phyloP scores from a whole-genome alignment of 2,329 filamentous ascomycete genomes.

The Chaetomium strumarium region DNA sequence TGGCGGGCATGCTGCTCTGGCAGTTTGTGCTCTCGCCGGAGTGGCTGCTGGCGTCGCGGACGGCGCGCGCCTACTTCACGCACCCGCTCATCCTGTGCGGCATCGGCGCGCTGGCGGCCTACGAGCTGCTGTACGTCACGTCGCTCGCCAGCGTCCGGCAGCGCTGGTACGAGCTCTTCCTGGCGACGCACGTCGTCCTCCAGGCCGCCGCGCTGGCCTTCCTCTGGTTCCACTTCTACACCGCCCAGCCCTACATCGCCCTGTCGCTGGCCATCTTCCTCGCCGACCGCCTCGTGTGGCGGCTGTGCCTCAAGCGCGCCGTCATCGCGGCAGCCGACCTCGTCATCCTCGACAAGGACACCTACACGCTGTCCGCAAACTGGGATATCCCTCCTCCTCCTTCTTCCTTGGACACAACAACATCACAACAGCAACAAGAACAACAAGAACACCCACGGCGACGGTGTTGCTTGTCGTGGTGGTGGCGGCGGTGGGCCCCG shows the following conservation, averaged over 20 bases:
- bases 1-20: conserved; percentile 50
- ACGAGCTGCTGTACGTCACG: conserved; percentile 57
- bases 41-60: conserved; percentile 35
- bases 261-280: conserved; percentile 51
- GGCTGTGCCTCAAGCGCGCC: conserved; percentile 46
- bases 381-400: conserved; percentile 32
- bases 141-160: conserved; percentile 54
- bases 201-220: conserved; percentile 50
- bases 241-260: conserved; percentile 46
- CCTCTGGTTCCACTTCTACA: conserved; percentile 54
- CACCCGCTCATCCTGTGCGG: conserved; percentile 49
- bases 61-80: conserved; percentile 44
- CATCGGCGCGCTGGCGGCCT: conserved; percentile 48
- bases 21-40: conserved; percentile 44
- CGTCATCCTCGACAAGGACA: conserved; percentile 48
- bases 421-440: too few species aligned
- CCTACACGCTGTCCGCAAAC: conserved; percentile 40
- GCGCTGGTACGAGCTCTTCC: conserved; percentile 58
- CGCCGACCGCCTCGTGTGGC: conserved; percentile 52
- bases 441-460: background rate
- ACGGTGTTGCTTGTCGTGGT: background rate
- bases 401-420: too few species aligned
- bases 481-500: background rate
- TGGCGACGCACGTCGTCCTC: conserved; percentile 52
- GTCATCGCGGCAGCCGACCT: conserved; percentile 45